phyloP scores from a whole-genome alignment of 352 stramenopile genomes.

The Phytophthora fragariaefolia region DNA sequence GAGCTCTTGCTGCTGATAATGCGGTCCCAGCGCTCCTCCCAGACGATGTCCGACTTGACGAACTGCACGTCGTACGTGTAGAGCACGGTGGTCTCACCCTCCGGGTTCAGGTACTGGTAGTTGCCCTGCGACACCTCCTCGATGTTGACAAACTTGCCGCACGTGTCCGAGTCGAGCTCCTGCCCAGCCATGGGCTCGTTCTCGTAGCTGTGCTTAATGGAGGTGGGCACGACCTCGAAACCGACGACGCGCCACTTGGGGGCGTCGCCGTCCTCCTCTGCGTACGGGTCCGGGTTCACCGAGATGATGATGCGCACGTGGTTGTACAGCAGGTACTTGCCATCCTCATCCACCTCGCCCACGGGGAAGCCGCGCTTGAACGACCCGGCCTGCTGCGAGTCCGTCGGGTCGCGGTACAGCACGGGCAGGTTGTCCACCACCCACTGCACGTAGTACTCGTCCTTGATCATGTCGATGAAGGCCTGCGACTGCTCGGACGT shows the following conservation, averaged over 20 bases:
- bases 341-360: conserved; percentile 90
- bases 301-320: conserved; percentile 96
- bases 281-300: conserved; percentile 91
- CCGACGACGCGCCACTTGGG: conserved; percentile 93
- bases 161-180: conserved; percentile 84
- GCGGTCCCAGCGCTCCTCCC: conserved; percentile 99
- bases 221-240: conserved; percentile 97
- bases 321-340: conserved; percentile 98
- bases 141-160: conserved; percentile 91
- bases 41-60: conserved; percentile 94
- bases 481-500: conserved; percentile 73
- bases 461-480: conserved; percentile 93
- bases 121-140: conserved; percentile 81
- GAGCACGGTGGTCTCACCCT: conserved; percentile 89
- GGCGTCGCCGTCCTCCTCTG: conserved; percentile 49
- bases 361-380: conserved; percentile 94
- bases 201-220: conserved; percentile 93
- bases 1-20: conserved; percentile 96
- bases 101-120: conserved; percentile 83
- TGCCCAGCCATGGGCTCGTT: conserved; percentile 83
- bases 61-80: conserved; percentile 99
- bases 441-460: conserved; percentile 96
- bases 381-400: conserved; percentile 67
- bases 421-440: conserved; percentile 93
- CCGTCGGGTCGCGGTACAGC: conserved; percentile 81